Percentiles rank a stretch among this genome's conserved stretches.
phyloP scores from a whole-genome alignment of 495 filamentous ascomycete genomes.

The Neurospora cerealis region DNA sequence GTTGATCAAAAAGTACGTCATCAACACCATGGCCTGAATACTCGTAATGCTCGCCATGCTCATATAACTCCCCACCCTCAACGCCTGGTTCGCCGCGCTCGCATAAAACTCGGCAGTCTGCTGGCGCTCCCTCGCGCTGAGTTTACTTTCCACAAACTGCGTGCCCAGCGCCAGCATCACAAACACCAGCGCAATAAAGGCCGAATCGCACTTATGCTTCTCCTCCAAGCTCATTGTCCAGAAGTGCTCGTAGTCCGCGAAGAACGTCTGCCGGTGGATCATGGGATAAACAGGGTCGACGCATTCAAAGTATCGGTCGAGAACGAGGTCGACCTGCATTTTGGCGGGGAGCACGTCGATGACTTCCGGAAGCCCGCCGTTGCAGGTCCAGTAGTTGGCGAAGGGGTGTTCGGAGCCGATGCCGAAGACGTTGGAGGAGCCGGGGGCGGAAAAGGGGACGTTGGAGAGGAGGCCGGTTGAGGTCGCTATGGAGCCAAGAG shows the following conservation, averaged over 20 bases:
- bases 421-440: slow-evolving; percentile 60
- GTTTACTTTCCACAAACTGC: slow-evolving; percentile 52
- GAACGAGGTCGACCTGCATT: slow-evolving; percentile 59
- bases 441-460: slow-evolving; percentile 51
- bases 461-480: slow-evolving; percentile 55
- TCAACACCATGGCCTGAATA: slow-evolving; percentile 66
- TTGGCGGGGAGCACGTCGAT: slow-evolving; percentile 60
- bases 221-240: slow-evolving; percentile 46
- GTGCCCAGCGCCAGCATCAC: slow-evolving; percentile 63
- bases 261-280: slow-evolving; percentile 55
- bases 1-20: slow-evolving; percentile 69
- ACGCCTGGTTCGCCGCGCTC: slow-evolving; percentile 58
- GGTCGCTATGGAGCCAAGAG: slow-evolving; percentile 33
- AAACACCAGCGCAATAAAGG: slow-evolving; percentile 55
- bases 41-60: no score
- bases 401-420: slow-evolving; percentile 56
- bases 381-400: slow-evolving; percentile 69
- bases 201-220: slow-evolving; percentile 43
- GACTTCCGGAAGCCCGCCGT: slow-evolving; percentile 60
- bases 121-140: slow-evolving; percentile 42
- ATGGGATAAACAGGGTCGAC: slow-evolving; percentile 70
- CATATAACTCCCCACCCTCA: slow-evolving; percentile 60
- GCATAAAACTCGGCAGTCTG: slow-evolving; percentile 69
- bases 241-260: slow-evolving; percentile 60
- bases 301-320: slow-evolving; percentile 59